Evolutionary conservation across 495 filamentous ascomycete species (phyloP).

Genomic region (Tetracladium marchalianum): DNA sequence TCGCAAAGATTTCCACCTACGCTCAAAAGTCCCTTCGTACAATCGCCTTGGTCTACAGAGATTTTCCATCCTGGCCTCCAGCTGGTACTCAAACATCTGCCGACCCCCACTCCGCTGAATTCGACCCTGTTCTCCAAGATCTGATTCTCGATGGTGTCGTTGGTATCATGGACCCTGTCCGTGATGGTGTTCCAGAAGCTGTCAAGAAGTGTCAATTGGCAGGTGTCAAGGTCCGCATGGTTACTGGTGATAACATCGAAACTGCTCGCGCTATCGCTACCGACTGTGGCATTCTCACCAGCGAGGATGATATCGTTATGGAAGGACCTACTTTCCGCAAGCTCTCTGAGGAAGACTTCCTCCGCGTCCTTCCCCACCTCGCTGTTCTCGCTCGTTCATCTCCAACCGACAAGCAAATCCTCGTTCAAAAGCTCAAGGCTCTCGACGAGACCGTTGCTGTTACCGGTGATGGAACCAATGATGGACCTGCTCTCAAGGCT

Average conservation of each 20-base stretch:
- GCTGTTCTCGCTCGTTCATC: constrained; percentile 73
- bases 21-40: constrained; percentile 76
- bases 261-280: constrained; percentile 71
- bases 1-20: constrained; percentile 45
- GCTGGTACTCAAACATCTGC: constrained; percentile 52
- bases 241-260: constrained; percentile 72
- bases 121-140: constrained; percentile 64
- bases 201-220: constrained; percentile 62
- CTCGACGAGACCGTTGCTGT: constrained; percentile 82
- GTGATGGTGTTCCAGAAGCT: constrained; percentile 65
- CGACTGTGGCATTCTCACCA: constrained; percentile 70
- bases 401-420: constrained; percentile 29
- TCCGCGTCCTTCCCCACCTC: constrained; percentile 58
- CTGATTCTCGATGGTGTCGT: constrained; percentile 70
- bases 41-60: constrained; percentile 73
- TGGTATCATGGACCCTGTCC: constrained; percentile 81
- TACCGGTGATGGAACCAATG: constrained; percentile 88
- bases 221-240: constrained; percentile 77
- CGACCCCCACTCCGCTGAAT: constrained; percentile 57
- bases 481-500: constrained; percentile 77
- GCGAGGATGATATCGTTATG: constrained; percentile 52
- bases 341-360: constrained; percentile 58
- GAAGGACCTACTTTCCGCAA: constrained; percentile 74
- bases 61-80: constrained; percentile 76
- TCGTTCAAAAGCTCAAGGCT: constrained; percentile 68